Percentiles rank a stretch among this genome's conserved stretches.
Evolutionary conservation across 176 grass and related monocot species (phyloP).

Genomic region (Luzula sylvatica): DNA sequence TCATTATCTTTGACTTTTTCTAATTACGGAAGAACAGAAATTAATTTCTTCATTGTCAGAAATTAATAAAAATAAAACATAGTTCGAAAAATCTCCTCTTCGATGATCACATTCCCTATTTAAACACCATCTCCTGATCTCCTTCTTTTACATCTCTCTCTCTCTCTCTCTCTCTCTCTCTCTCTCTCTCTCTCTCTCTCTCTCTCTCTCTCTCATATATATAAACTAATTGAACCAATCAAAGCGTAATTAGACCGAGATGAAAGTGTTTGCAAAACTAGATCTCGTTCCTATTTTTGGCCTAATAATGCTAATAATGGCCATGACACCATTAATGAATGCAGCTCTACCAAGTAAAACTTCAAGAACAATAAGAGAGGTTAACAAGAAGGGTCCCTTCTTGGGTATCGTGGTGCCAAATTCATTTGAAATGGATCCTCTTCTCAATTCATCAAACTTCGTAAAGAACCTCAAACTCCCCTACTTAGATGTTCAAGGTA

Average conservation of each 20-base stretch:
- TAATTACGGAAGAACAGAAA: too few relatives aligned
- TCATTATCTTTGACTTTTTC: too few relatives aligned
- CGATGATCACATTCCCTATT: background rate
- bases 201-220: background rate
- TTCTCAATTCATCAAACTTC: slow-evolving; percentile 36
- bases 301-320: background rate
- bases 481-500: slow-evolving; percentile 63
- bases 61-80: too few relatives aligned
- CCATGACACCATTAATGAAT: background rate
- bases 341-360: background rate
- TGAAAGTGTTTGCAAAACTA: background rate
- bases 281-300: background rate
- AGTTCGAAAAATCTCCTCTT: too few relatives aligned
- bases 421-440: slow-evolving; percentile 55
- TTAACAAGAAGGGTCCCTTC: slow-evolving; percentile 37
- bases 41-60: too few relatives aligned
- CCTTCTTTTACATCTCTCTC: too few relatives aligned
- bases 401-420: slow-evolving; percentile 68
- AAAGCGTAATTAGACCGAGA: too few relatives aligned
- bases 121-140: too few relatives aligned
- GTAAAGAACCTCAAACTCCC: slow-evolving; percentile 6
- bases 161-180: background rate
- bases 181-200: background rate
- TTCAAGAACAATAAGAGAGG: background rate
- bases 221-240: background rate